These are phyloP conservation scores for Echria macrotheca DNA, from an alignment of 495 filamentous ascomycete species.

Conservation along the genomic window DNA sequence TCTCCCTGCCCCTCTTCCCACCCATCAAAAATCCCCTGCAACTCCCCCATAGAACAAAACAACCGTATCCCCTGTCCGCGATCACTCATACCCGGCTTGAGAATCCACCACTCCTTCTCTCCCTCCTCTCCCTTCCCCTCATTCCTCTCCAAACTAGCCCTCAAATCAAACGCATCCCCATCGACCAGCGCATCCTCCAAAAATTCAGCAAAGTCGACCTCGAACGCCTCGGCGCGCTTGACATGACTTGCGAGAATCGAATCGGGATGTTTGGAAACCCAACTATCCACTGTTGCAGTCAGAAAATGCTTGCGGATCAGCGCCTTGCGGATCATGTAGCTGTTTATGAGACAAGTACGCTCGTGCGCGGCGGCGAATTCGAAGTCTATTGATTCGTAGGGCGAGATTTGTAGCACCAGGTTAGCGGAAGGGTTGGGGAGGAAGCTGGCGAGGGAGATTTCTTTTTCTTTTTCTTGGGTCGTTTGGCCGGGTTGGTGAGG, in stretches of 20 bases:
- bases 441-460: conserved; percentile 26
- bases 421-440: conserved; percentile 31
- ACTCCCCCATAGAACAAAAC: conserved; percentile 74
- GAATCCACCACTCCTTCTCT: conserved; percentile 81
- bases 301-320: conserved; percentile 96
- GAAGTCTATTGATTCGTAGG: conserved; percentile 85
- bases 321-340: conserved; percentile 92
- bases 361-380: conserved; percentile 59
- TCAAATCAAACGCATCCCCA: conserved; percentile 81
- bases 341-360: conserved; percentile 59
- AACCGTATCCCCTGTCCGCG: conserved; percentile 86
- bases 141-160: conserved; percentile 68
- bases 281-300: conserved; percentile 68
- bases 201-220: conserved; percentile 95
- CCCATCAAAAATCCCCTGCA: conserved; percentile 78
- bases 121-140: neutral
- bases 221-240: conserved; percentile 72
- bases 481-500: neutral
- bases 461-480: conserved; percentile 12
- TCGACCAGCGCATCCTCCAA: conserved; percentile 89
- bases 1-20: conserved; percentile 64
- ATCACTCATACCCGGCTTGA: conserved; percentile 97
- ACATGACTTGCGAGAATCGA: conserved; percentile 62
- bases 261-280: conserved; percentile 74
- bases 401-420: conserved; percentile 70